Percentiles rank a stretch among this genome's conserved stretches.
Evolutionary conservation across 2,329 filamentous ascomycete genomes (phyloP).

Genomic region (Paramyrothecium sp.): DNA sequence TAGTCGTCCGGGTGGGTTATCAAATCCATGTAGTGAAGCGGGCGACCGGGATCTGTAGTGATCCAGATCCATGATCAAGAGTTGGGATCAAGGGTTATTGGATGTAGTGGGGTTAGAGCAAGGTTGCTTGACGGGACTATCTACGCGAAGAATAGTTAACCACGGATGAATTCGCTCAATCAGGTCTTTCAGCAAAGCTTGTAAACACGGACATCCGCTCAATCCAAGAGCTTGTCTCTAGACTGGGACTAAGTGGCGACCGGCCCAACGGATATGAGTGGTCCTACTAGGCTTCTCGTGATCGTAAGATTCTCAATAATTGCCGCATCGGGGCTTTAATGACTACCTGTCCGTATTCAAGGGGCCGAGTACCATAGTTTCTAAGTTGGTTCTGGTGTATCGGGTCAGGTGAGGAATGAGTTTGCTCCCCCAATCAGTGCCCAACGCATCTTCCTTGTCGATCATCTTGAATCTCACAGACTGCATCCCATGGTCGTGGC

Average conservation of each 20-base stretch:
- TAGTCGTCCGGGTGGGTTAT: not conserved
- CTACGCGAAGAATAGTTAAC: no score
- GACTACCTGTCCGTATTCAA: not conserved
- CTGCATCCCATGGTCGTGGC: not conserved
- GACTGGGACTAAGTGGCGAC: not conserved
- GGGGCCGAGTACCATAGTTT: not conserved
- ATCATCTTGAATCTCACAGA: not conserved
- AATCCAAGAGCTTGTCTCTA: not conserved
- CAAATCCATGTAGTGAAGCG: not conserved
- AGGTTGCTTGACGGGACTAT: no score
- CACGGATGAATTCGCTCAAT: no score
- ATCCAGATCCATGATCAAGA: no score
- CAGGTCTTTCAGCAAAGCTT: no score
- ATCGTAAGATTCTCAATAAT: no score
- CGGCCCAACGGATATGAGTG: not conserved
- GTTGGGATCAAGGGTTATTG: no score
- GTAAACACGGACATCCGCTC: not conserved
- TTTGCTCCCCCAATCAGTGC: not conserved
- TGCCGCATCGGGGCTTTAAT: no score
- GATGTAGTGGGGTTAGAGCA: no score
- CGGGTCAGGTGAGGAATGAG: not conserved
- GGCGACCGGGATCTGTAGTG: not conserved
- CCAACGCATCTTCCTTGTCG: not conserved
- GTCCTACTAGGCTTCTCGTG: not conserved
- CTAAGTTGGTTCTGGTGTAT: not conserved